A percentile compares a stretch with the other conserved stretches of the same genome.
Evolutionary conservation across 192 early-diverging fungal species (phyloP).

Genomic region (Coemansia reversa): DNA sequence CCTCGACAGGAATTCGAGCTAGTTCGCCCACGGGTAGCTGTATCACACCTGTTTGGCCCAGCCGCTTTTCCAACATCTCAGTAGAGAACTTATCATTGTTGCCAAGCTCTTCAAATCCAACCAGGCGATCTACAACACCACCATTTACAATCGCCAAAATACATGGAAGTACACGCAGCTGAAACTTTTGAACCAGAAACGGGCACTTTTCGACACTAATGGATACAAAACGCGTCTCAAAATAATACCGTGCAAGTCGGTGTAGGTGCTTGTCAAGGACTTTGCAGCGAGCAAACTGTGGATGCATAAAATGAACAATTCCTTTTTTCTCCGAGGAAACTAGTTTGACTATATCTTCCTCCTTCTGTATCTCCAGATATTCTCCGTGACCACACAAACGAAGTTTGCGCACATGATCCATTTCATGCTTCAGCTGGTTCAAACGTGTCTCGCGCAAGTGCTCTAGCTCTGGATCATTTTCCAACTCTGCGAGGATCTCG

Average conservation of each 20-base stretch:
- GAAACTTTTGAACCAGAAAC: slow-evolving; percentile 87
- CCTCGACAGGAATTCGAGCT: slow-evolving; percentile 28
- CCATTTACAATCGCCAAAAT: slow-evolving; percentile 79
- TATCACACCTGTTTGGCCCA: slow-evolving; percentile 59
- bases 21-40: slow-evolving; percentile 47
- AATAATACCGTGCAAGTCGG: slow-evolving; percentile 77
- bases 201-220: slow-evolving; percentile 86
- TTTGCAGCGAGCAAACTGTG: slow-evolving; percentile 90
- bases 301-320: slow-evolving; percentile 89
- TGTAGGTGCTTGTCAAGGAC: slow-evolving; percentile 90
- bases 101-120: slow-evolving; percentile 95
- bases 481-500: slow-evolving; percentile 78
- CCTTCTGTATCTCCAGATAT: slow-evolving; percentile 70
- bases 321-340: slow-evolving; percentile 65
- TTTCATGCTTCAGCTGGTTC: slow-evolving; percentile 78
- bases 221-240: slow-evolving; percentile 83
- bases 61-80: slow-evolving; percentile 67
- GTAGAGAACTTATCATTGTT: slow-evolving; percentile 85
- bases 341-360: slow-evolving; percentile 82
- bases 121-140: slow-evolving; percentile 66
- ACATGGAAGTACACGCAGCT: slow-evolving; percentile 85
- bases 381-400: slow-evolving; percentile 69
- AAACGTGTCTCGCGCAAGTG: slow-evolving; percentile 80
- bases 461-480: slow-evolving; percentile 74
- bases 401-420: slow-evolving; percentile 62